A percentile compares a stretch with the other conserved stretches of the same genome.
phyloP scores from a whole-genome alignment of 345 rosid species.

The Boechera stricta region DNA sequence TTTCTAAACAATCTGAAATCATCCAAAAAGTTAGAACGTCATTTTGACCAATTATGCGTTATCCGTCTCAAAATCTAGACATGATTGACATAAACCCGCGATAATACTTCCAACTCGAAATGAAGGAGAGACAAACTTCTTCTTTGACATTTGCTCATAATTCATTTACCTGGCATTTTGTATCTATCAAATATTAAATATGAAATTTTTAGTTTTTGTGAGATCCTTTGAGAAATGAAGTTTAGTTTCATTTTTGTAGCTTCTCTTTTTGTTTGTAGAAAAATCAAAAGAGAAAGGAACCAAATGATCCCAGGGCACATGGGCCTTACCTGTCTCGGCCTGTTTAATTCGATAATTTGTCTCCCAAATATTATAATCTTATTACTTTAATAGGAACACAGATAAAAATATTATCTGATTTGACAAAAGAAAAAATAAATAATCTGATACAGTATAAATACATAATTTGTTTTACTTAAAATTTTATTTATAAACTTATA shows the following conservation, averaged over 20 bases:
- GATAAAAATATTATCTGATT: neutral
- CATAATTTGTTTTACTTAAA: neutral
- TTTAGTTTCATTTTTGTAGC: neutral
- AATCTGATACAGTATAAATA: neutral
- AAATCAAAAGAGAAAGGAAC: conserved; percentile 9
- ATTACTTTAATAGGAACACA: neutral
- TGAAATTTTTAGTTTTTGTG: neutral
- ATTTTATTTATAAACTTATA: too few relatives aligned
- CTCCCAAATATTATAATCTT: conserved; percentile 26
- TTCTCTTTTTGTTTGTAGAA: neutral
- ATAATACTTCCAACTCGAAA: too few relatives aligned
- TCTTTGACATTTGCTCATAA: neutral
- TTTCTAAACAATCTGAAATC: too few relatives aligned
- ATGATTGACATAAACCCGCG: too few relatives aligned
- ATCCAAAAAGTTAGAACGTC: too few relatives aligned
- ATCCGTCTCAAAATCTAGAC: too few relatives aligned
- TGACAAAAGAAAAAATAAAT: neutral
- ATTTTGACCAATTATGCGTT: too few relatives aligned
- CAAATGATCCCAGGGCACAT: conserved; percentile 34
- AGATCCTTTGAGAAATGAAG: too few relatives aligned
- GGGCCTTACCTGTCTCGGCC: conserved; percentile 37
- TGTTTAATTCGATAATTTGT: conserved; percentile 21
- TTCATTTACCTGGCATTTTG: neutral
- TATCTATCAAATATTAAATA: too few relatives aligned
- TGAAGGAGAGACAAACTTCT: neutral